Percentiles rank a stretch among this genome's conserved stretches.
These are phyloP conservation scores for Fusarium xyrophilum DNA, from an alignment of 2,329 filamentous ascomycete genomes.

Conservation along the genomic window DNA sequence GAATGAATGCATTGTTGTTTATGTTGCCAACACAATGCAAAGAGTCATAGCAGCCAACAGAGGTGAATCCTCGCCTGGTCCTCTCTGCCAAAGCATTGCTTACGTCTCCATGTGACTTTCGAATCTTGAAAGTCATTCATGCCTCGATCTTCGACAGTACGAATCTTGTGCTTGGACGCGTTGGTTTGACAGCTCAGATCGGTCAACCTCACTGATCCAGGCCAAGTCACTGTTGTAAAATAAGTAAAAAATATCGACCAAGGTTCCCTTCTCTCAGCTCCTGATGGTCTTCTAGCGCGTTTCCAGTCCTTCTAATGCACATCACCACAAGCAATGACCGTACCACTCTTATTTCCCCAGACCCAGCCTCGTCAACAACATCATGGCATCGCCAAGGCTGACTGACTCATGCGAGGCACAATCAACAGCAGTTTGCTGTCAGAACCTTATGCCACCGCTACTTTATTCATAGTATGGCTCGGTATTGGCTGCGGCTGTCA, in stretches of 20 bases:
- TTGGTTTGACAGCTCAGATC: background rate
- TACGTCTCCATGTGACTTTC: background rate
- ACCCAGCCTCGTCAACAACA: conserved; percentile 3
- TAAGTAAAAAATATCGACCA: background rate
- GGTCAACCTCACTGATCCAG: background rate
- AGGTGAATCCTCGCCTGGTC: background rate
- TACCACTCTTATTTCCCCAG: conserved; percentile 21
- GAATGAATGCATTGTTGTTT: background rate
- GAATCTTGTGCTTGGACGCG: background rate
- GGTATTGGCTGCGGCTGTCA: background rate
- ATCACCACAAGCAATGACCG: conserved; percentile 23
- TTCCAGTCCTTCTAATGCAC: conserved; percentile 27
- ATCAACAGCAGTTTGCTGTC: background rate
- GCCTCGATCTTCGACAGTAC: background rate
- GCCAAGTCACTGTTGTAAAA: background rate
- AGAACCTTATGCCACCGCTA: background rate
- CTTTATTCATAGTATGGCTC: conserved; percentile 2
- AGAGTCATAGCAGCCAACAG: background rate
- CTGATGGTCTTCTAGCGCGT: conserved; percentile 18
- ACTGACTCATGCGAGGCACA: background rate
- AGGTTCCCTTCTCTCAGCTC: background rate
- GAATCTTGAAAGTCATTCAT: background rate
- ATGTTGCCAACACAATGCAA: conserved; percentile 1
- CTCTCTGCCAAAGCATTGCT: background rate
- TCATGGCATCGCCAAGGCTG: conserved; percentile 1